Base-by-base conservation (phyloP, 306 rosid species). In the Malus asiatica region DNA sequence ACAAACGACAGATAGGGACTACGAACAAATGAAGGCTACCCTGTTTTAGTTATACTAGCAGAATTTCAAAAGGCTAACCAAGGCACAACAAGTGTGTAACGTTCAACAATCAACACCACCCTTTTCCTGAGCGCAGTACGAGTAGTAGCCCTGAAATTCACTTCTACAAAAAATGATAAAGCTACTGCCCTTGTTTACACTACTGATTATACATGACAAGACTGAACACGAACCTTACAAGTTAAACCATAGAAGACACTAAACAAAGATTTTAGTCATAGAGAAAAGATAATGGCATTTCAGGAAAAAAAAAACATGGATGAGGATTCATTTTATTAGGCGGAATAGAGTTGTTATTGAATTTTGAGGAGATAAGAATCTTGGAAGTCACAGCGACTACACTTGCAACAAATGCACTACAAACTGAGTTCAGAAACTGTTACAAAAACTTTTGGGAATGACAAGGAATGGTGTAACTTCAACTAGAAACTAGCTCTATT, bases 81-180 rank as follows among this genome's bases (percentile, higher is more conserved):
- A 27, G 30, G 46, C 60, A 19, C 45, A 73, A 16, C 68, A 44
- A 61, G 32, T 29, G 25, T 18, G 71, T 58, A 57, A 45, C 55
- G 19, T 14, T 32, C 70, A 66, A 74, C 67, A 79, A 15, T 32
- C 58, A 68, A 74, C 27, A 71, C 72, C 71, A 77, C 59, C 76
- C 48, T 73, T 53, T 52, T 3, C 22, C 48, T 44, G 66, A 42
- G 71, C 73, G 70, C 76, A 18, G 27, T 48, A 70, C 61, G 70
- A 79, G 66, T 69, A 35, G 77, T 29, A 86, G 71, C 33, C 66
- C 58, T 48, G 33, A 67, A 69, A 70, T 72, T 63, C 62, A 70
- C 7, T 59, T 69, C 72, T 1, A 42, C n/a, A 42, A 22, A 11
- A 40, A 13, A 67, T n/a, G 52, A 51, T 23, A 68, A 66, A 74